Evolutionary conservation across 345 rosid species (phyloP).

Genomic region (Mallotus nudiflorus): DNA sequence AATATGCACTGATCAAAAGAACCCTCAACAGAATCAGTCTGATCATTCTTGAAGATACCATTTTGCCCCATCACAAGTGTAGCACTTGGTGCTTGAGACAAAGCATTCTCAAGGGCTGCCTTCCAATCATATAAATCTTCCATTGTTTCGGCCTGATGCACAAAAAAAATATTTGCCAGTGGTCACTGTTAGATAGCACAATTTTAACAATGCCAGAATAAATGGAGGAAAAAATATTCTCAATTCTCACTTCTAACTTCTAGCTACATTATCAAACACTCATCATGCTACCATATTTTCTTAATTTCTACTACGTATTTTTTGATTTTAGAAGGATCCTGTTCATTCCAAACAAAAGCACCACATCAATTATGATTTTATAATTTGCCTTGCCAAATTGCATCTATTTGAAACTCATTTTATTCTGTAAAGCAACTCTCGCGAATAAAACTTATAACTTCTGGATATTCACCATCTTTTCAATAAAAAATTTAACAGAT

Average conservation of each 20-base stretch:
- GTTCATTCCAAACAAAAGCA: too few species aligned
- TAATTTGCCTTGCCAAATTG: too few species aligned
- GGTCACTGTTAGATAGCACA: neutral
- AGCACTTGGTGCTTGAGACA: conserved; percentile 86
- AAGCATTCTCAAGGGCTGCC: conserved; percentile 84
- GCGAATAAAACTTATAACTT: neutral
- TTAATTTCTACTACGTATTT: neutral
- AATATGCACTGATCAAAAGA: conserved; percentile 47
- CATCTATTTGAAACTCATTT: neutral
- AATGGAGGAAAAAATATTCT: neutral
- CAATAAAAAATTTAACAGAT: neutral
- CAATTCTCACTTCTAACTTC: neutral
- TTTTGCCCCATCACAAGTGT: conserved; percentile 74
- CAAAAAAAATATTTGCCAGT: too few species aligned
- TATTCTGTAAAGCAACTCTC: neutral
- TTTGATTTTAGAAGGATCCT: too few species aligned
- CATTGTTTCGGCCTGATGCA: conserved; percentile 72
- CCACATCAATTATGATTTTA: too few species aligned
- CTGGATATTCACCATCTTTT: neutral
- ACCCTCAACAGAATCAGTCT: conserved; percentile 50
- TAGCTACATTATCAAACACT: too few species aligned
- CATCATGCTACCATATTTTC: too few species aligned
- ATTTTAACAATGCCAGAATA: neutral
- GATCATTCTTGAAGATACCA: conserved; percentile 69
- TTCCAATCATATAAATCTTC: conserved; percentile 95